Evolutionary conservation across 2,329 filamentous ascomycete genomes (phyloP).

Genomic region (Colletotrichum incanum): DNA sequence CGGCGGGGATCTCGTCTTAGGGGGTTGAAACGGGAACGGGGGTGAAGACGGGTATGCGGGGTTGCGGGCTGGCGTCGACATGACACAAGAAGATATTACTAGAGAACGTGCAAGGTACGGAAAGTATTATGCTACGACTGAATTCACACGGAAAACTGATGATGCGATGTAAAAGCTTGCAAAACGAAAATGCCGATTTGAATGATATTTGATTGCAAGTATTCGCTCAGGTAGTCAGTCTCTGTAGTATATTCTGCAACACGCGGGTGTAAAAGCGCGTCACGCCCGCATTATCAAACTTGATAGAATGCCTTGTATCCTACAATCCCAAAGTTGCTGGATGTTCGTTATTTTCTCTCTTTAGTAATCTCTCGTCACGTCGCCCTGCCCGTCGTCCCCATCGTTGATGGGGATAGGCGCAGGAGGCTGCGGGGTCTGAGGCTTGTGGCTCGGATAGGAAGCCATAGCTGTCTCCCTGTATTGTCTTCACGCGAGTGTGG

Average conservation of each 20-base stretch:
- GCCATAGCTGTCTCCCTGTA: slow-evolving; percentile 23
- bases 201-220: not conserved
- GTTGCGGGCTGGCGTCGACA: not conserved
- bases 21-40: not conserved
- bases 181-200: too few relatives aligned
- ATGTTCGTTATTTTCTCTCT: not conserved
- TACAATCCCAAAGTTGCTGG: not conserved
- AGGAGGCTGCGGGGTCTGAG: slow-evolving; percentile 44
- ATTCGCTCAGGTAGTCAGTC: not conserved
- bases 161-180: not conserved
- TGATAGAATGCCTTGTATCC: not conserved
- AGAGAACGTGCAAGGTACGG: not conserved
- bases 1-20: not conserved
- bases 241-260: not conserved
- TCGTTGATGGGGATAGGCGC: slow-evolving; percentile 43
- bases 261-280: not conserved
- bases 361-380: slow-evolving; percentile 43
- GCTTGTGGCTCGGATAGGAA: slow-evolving; percentile 42
- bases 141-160: too few relatives aligned
- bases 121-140: not conserved
- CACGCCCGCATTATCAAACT: not conserved
- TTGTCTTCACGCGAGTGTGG: not conserved
- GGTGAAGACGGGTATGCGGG: not conserved
- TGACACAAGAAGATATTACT: not conserved
- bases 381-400: slow-evolving; percentile 41